These are phyloP conservation scores for Metarhizium robertsii DNA, from an alignment of 2,329 filamentous ascomycete genomes.

Conservation along the genomic window DNA sequence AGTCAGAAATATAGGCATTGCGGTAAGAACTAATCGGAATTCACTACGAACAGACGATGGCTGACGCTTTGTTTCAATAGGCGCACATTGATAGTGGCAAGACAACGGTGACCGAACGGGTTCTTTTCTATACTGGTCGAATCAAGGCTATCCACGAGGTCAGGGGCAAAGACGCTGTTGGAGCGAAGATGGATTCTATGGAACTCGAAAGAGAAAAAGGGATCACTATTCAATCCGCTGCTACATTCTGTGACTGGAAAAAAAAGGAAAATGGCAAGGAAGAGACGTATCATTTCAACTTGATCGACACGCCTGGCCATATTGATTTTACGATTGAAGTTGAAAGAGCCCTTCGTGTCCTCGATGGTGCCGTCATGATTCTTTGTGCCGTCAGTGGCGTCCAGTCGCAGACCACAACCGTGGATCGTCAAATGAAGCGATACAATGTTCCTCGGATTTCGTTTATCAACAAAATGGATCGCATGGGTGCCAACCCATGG, in stretches of 20 bases:
- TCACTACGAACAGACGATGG: conserved; percentile 8
- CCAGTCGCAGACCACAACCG: conserved; percentile 95
- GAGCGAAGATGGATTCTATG: conserved; percentile 99
- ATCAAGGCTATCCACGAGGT: conserved; percentile 98
- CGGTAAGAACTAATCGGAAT: conserved; percentile 39
- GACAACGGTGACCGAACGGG: conserved; percentile 91
- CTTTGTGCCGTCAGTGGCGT: conserved; percentile 95
- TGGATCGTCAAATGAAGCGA: conserved; percentile 96
- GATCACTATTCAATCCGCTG: conserved; percentile 97
- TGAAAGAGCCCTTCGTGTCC: conserved; percentile 84
- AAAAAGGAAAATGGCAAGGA: conserved; percentile 79
- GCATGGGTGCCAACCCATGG: conserved; percentile 97
- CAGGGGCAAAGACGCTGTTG: conserved; percentile 84
- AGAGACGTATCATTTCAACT: conserved; percentile 90
- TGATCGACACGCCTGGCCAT: conserved; percentile 97
- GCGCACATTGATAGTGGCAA: conserved; percentile 99
- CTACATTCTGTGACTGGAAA: conserved; percentile 94
- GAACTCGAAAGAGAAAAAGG: conserved; percentile 96
- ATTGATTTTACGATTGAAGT: conserved; percentile 99
- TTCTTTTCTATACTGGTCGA: conserved; percentile 95
- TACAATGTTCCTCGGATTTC: conserved; percentile 94
- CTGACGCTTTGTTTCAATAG: conserved; percentile 30
- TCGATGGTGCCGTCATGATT: conserved; percentile 98
- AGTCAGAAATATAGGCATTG: conserved; percentile 96
- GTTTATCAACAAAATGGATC: conserved; percentile 99